Evolutionary conservation across 148 eudicot species (phyloP).

Genomic region (Agrostemma githago): DNA sequence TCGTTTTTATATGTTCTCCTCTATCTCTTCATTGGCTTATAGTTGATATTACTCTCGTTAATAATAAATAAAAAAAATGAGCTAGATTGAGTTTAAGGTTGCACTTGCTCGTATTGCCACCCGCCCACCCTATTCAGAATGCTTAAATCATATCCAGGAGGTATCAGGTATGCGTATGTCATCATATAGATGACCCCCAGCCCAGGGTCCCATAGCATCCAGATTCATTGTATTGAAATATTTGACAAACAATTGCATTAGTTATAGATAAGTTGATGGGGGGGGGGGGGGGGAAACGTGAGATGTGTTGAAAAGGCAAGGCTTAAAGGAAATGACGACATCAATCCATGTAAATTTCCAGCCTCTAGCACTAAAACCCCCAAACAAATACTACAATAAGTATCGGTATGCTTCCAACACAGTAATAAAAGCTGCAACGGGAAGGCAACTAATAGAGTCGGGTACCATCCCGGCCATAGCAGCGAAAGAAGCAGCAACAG

Average conservation of each 20-base stretch:
- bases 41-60: too few species aligned
- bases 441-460: slow-evolving; percentile 55
- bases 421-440: slow-evolving; percentile 34
- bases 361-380: slow-evolving; percentile 15
- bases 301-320: neutral
- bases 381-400: neutral
- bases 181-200: neutral
- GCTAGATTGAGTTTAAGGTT: too few species aligned
- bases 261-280: slow-evolving; percentile 16
- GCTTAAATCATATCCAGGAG: too few species aligned
- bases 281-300: neutral
- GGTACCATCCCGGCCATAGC: slow-evolving; percentile 50
- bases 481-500: slow-evolving; percentile 57
- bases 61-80: too few species aligned
- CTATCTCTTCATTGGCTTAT: too few species aligned
- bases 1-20: too few species aligned
- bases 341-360: slow-evolving; percentile 8
- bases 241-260: neutral
- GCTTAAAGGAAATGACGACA: slow-evolving; percentile 13
- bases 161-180: too few species aligned
- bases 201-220: slow-evolving; percentile 13
- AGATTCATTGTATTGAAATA: neutral
- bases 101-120: too few species aligned
- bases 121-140: too few species aligned
- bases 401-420: slow-evolving; percentile 20